These are phyloP conservation scores for Herpetomonas tarakana DNA, from an alignment of 208 protist genomes.

Conservation along the genomic window DNA sequence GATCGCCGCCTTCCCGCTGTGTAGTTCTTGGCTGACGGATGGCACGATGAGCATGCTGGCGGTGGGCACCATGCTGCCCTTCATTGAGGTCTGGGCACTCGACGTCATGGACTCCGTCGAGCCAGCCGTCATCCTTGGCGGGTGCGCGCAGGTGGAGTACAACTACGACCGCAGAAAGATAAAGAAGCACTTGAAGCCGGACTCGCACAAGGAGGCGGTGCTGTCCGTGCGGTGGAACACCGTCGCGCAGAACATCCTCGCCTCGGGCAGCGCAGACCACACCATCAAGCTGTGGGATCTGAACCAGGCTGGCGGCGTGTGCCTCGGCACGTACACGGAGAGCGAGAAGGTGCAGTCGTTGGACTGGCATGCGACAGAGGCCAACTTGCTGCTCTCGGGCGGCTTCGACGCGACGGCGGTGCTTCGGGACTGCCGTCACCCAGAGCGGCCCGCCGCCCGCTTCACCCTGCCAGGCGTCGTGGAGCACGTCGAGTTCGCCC, in stretches of 20 bases:
- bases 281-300: constrained; percentile 98
- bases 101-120: constrained; percentile 96
- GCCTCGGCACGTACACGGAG: constrained; percentile 91
- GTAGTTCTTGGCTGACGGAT: constrained; percentile 93
- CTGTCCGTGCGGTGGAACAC: constrained; percentile 94
- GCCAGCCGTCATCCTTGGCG: constrained; percentile 91
- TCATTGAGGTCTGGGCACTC: constrained; percentile 97
- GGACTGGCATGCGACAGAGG: constrained; percentile 84
- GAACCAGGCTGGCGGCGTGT: constrained; percentile 41
- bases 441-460: constrained; percentile 49
- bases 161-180: constrained; percentile 82
- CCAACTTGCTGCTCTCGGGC: constrained; percentile 82
- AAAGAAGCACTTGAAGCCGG: constrained; percentile 40
- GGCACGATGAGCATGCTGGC: constrained; percentile 91
- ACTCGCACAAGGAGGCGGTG: constrained; percentile 95
- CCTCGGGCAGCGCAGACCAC: constrained; percentile 92
- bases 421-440: constrained; percentile 82
- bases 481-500: constrained; percentile 74
- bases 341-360: constrained; percentile 91
- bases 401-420: constrained; percentile 73
- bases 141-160: constrained; percentile 50
- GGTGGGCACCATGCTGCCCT: constrained; percentile 96
- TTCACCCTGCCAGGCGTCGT: constrained; percentile 51
- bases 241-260: constrained; percentile 89
- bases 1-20: constrained; percentile 92